Base-by-base conservation (phyloP, 768 basidiomycete species). In the Trametes meyenii region DNA sequence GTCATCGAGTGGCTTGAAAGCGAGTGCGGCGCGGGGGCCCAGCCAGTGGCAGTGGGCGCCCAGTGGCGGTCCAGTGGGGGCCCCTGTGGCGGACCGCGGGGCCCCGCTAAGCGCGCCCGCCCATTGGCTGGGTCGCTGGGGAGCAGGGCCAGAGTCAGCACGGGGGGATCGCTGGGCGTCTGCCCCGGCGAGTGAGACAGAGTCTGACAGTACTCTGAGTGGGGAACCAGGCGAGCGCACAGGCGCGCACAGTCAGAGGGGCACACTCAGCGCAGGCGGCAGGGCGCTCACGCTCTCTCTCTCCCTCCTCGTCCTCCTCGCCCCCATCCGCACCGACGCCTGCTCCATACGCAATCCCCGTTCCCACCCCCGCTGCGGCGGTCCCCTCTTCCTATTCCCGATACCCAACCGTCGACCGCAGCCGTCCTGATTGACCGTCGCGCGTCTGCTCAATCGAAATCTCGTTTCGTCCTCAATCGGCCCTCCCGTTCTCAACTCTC, bases 401-500 rank as follows among this genome's bases (percentile, higher is more conserved):
- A 43, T 45, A 36, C 49, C 21, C 43, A 50, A 17, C 50, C 49
- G 43, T 55, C 55, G 49, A 44, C 42, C 24, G 29, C 48, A 42
- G 36, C 40, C 55, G n/a, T 46, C 43, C 61, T 58, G 59, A 57
- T 62, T 60, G 56, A 46, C 58, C 50, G 61, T 55, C 60, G 62
- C 59, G 50, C 62, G 45, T n/a, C 23, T 59, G 58, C 61, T 50
- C 59, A 68, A 46, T 36, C 57, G 52, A 51, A 56, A 50, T 57
- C 44, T 57, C 61, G 55, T 58, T 50, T 53, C 46, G 36, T 43
- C 65, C 62, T 58, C 35, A 66, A 62, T 66, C 65, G 64, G 66
- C 58, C 49, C 14, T 33, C 49, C 8, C 62, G 26, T 65, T 68
- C 64, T 43, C 67, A 68, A 63, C 55, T 64, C 63, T 58, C 66